phyloP scores from a whole-genome alignment of 2,329 filamentous ascomycete species.

The Zymoseptoria ardabiliae region DNA sequence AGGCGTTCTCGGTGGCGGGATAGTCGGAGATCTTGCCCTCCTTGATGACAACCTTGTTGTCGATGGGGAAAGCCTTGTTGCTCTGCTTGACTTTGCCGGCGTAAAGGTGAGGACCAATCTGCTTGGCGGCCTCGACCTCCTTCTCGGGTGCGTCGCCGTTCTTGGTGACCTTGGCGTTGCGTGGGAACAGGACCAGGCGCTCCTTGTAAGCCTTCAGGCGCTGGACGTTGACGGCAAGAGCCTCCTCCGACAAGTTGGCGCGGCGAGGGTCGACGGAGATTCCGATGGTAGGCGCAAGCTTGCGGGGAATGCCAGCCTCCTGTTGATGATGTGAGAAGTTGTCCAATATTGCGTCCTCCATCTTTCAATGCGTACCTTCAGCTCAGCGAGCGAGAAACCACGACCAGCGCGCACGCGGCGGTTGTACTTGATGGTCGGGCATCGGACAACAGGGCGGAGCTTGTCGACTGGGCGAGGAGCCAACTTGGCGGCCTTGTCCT shows the following conservation, averaged over 20 bases:
- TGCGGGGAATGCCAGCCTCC: slow-evolving; percentile 93
- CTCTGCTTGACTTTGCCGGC: slow-evolving; percentile 37
- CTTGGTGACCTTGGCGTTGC: slow-evolving; percentile 90
- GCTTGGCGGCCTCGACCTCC: slow-evolving; percentile 64
- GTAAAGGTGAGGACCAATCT: slow-evolving; percentile 40
- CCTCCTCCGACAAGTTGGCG: slow-evolving; percentile 95
- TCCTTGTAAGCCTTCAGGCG: slow-evolving; percentile 97
- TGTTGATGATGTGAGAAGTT: slow-evolving; percentile 34
- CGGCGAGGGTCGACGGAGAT: slow-evolving; percentile 95
- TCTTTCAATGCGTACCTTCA: slow-evolving; percentile 64
- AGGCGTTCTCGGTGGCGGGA: slow-evolving; percentile 74
- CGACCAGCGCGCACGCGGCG: slow-evolving; percentile 91
- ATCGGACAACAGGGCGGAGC: slow-evolving; percentile 91
- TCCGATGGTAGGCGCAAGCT: slow-evolving; percentile 90
- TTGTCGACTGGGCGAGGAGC: slow-evolving; percentile 96
- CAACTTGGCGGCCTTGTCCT: slow-evolving; percentile 88
- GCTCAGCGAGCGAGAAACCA: slow-evolving; percentile 94
- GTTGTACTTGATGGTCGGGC: slow-evolving; percentile 97
- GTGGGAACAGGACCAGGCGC: slow-evolving; percentile 95
- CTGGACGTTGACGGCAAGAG: slow-evolving; percentile 86
- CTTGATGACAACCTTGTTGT: slow-evolving; percentile 63
- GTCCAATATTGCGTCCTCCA: background rate
- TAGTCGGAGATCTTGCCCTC: slow-evolving; percentile 69
- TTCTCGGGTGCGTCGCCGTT: slow-evolving; percentile 81
- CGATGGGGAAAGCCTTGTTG: slow-evolving; percentile 61